Conservation (phyloP, 2,329 filamentous ascomycete genomes). For the Chaetomium sp. region DNA sequence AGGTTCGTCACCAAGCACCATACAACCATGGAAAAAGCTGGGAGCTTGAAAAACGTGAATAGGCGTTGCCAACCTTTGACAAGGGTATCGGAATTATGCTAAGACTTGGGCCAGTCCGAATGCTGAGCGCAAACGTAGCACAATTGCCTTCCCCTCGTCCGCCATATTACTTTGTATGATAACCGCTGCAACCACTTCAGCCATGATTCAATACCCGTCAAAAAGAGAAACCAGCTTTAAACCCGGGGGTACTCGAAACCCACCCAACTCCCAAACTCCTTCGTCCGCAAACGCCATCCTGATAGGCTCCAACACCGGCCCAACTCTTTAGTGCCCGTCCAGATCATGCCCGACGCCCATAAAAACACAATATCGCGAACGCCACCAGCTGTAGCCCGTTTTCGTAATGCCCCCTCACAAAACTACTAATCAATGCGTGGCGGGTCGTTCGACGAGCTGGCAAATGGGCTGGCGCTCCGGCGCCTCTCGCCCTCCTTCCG, state of each 20-base stretch:
- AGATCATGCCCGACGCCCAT: not conserved
- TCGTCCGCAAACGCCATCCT: slow-evolving; percentile 11
- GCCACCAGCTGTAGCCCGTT: slow-evolving; percentile 3
- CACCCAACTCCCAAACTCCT: slow-evolving; percentile 16
- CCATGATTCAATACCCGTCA: not conserved
- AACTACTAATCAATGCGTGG: slow-evolving; percentile 48
- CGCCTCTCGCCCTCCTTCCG: slow-evolving; percentile 85
- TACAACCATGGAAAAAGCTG: not conserved
- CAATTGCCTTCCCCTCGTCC: not conserved
- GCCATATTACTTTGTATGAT: not conserved
- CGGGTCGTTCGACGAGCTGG: slow-evolving; percentile 39
- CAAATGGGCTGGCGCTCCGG: slow-evolving; percentile 46
- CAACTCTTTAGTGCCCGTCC: slow-evolving; percentile 4
- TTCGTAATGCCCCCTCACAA: not conserved
- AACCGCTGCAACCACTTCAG: not conserved
- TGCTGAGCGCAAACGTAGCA: not conserved
- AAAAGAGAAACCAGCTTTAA: not conserved
- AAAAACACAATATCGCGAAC: slow-evolving; percentile 5
- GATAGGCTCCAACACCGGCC: not conserved
- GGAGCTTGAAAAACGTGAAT: not conserved
- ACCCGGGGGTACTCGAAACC: slow-evolving; percentile 7
- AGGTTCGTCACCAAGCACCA: not conserved
- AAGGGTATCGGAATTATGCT: not conserved
- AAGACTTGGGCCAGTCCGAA: not conserved
- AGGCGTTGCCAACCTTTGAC: not conserved